Evolutionary conservation across 2,329 filamentous ascomycete genomes (phyloP).

Genomic region (Fusarium annulatum): DNA sequence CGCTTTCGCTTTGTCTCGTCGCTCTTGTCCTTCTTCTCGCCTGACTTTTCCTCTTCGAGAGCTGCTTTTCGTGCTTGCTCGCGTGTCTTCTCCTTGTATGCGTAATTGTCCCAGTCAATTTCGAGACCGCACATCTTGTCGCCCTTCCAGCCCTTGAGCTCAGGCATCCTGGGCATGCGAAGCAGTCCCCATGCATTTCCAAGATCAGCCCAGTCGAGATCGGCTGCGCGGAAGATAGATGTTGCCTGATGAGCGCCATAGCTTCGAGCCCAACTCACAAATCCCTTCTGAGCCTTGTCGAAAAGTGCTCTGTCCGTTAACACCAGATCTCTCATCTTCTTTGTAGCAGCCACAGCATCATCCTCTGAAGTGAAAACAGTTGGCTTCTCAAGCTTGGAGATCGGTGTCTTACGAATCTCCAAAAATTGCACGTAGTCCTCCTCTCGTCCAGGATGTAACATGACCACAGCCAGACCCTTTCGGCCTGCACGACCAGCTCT

Average conservation of each 20-base stretch:
- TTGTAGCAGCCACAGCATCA: constrained; percentile 68
- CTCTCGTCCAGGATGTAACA: constrained; percentile 86
- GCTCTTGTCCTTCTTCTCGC: constrained; percentile 52
- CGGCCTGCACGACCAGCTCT: constrained; percentile 90
- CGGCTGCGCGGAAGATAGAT: constrained; percentile 86
- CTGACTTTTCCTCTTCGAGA: constrained; percentile 60
- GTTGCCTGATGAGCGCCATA: constrained; percentile 92
- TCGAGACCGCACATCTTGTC: constrained; percentile 71
- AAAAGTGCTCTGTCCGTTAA: constrained; percentile 68
- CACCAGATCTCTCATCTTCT: constrained; percentile 70
- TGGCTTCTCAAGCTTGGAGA: constrained; percentile 70
- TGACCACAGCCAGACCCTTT: constrained; percentile 84
- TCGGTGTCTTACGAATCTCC: constrained; percentile 86
- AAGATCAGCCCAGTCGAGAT: constrained; percentile 87
- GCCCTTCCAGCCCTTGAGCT: constrained; percentile 78
- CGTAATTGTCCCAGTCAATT: constrained; percentile 74
- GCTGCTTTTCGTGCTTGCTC: constrained; percentile 73
- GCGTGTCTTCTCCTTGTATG: constrained; percentile 77
- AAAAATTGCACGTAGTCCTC: constrained; percentile 92
- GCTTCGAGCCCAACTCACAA: constrained; percentile 92
- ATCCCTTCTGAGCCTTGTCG: constrained; percentile 90
- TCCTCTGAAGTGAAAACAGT: constrained; percentile 66
- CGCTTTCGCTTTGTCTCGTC: constrained; percentile 65
- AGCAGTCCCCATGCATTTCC: constrained; percentile 88
- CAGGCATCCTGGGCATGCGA: constrained; percentile 92